Evolutionary conservation across 2,329 filamentous ascomycete species (phyloP), one percentile per base, ranked within the genome.

Genomic region (Lachnellula suecica): DNA sequence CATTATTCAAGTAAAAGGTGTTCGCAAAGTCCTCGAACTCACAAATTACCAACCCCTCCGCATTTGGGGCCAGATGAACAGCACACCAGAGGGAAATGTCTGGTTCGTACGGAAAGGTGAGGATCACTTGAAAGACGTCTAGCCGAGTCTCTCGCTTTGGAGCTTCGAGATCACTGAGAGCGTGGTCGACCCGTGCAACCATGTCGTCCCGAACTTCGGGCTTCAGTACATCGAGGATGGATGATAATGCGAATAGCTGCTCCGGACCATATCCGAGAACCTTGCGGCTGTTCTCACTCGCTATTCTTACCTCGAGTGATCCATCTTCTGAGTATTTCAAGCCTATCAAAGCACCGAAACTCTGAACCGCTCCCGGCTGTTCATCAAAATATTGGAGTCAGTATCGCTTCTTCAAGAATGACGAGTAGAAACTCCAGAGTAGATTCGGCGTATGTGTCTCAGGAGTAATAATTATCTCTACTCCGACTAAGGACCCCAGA

Each of bases 361-460:
- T 38, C 40, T 63, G 62, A 11, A 64, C 46, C 3, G 59, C 57
- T 44, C 62, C 60, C 40, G 62, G 59, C n/a, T n/a, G n/a, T n/a
- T n/a, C n/a, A n/a, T n/a, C n/a, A n/a, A n/a, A n/a, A n/a, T n/a
- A n/a, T n/a, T n/a, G n/a, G n/a, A n/a, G n/a, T n/a, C n/a, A n/a
- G n/a, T n/a, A n/a, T n/a, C n/a, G n/a, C n/a, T n/a, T n/a, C n/a
- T n/a, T n/a, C n/a, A n/a, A n/a, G n/a, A n/a, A n/a, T n/a, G n/a
- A n/a, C n/a, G n/a, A n/a, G n/a, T n/a, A n/a, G n/a, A n/a, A n/a
- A n/a, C n/a, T n/a, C n/a, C n/a, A n/a, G n/a, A n/a, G n/a, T n/a
- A n/a, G n/a, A n/a, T n/a, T n/a, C n/a, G n/a, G n/a, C n/a, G n/a
- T n/a, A n/a, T n/a, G n/a, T n/a, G n/a, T n/a, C n/a, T n/a, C n/a